These are phyloP conservation scores for Globisporangium cylindrosporum DNA, from an alignment of 352 stramenopile species.

Conservation along the genomic window DNA sequence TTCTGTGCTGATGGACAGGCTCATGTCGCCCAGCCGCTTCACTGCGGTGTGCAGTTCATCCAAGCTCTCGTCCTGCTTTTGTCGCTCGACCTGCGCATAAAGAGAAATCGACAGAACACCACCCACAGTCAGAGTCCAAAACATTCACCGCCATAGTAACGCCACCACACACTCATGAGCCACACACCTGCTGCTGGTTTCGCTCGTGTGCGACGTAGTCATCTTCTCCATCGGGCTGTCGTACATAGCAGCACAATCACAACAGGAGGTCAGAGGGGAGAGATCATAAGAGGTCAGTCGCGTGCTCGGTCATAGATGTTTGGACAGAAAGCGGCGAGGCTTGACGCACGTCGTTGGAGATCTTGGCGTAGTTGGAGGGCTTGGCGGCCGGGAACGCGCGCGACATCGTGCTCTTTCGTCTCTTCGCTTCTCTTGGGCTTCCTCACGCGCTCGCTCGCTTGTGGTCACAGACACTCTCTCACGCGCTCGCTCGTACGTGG, in stretches of 20 bases:
- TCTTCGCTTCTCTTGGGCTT: not conserved
- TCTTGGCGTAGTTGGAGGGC: constrained; percentile 66
- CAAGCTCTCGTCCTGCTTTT: constrained; percentile 83
- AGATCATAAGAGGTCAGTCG: not conserved
- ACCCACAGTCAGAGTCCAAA: not conserved
- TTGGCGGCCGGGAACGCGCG: constrained; percentile 58
- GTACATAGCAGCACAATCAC: constrained; percentile 3
- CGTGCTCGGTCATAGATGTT: not conserved
- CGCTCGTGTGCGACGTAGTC: constrained; percentile 51
- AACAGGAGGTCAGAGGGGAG: not conserved
- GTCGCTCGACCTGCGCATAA: constrained; percentile 41
- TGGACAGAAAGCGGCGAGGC: not conserved
- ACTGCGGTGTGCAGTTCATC: constrained; percentile 76
- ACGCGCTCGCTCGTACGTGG: not conserved
- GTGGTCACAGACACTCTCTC: not conserved
- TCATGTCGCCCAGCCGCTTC: constrained; percentile 82
- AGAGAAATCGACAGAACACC: not conserved
- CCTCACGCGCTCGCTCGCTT: constrained; percentile 6
- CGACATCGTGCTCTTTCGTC: constrained; percentile 35
- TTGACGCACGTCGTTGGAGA: constrained; percentile 55
- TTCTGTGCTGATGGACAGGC: constrained; percentile 79
- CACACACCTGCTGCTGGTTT: constrained; percentile 45
- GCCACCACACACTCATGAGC: too few species aligned
- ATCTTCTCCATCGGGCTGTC: constrained; percentile 53
- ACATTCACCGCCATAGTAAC: not conserved